Evolutionary conservation across 768 basidiomycete species (phyloP), one percentile per base, ranked within the genome.

Genomic region (Daedaleopsis nitida): DNA sequence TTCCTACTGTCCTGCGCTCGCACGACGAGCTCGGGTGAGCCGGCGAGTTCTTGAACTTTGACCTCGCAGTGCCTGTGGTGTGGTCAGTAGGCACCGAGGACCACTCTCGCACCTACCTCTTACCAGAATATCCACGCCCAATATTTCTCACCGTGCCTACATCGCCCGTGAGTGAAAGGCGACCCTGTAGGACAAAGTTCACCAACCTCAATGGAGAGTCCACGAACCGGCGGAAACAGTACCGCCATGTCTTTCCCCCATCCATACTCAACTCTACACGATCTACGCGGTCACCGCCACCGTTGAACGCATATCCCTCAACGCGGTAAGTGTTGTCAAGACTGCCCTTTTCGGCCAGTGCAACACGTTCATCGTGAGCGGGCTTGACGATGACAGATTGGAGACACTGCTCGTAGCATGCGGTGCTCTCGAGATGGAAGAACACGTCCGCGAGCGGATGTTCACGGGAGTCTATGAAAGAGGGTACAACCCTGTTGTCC

Each of bases 61-160:
- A 68, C 54, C 21, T 68, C 65, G 48, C 67, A 68, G 1, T 57
- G 59, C 66, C 66, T 68, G 27, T 13, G 6, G 5, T n/a, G n/a
- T 7, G 35, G 38, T 43, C 48, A 21, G 23, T 49, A 32, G 8
- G n/a, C 1, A 37, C 21, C 47, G 3, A 14, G 5, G 16, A 14
- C 6, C 16, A 11, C 21, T 19, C 39, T 10, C 1, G 11, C 23
- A 16, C 17, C 4, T 13, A n/a, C n/a, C 19, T 1, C 58, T 3
- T 39, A 66, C 67, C 67, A 68, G 49, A 66, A 66, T 7, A 66
- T 58, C 67, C 67, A 68, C 4, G 65, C 61, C 67, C 67, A 68
- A 37, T 65, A 61, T 50, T 68, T 68, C 57, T 57, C 56, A 13
- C 67, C 65, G 19, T 68, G 60, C 19, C 67, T 68, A 8, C 21